A percentile compares a stretch with the other conserved stretches of the same genome.
Conservation (phyloP, 2,329 filamentous ascomycete genomes). For the Neurospora crassa region DNA sequence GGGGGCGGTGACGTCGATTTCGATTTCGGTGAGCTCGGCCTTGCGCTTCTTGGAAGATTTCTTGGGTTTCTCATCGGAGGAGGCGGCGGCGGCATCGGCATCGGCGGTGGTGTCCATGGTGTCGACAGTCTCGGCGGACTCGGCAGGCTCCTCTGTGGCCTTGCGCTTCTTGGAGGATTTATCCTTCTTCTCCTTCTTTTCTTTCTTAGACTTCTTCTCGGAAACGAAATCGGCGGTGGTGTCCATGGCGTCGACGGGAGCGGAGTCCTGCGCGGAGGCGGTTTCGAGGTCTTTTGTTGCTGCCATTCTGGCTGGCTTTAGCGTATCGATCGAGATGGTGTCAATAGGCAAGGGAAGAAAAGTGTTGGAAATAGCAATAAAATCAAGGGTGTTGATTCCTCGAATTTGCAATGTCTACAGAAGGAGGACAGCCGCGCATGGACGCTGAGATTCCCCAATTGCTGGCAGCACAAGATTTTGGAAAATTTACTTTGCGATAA, state of each 20-base stretch:
- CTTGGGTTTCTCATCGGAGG: background rate
- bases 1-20: conserved; percentile 81
- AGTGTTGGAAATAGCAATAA: background rate
- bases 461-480: background rate
- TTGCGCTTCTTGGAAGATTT: conserved; percentile 60
- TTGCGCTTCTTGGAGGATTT: background rate
- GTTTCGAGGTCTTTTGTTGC: conserved; percentile 11
- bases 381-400: background rate
- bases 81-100: background rate
- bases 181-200: background rate
- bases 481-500: conserved; percentile 15
- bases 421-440: background rate
- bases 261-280: background rate
- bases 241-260: background rate
- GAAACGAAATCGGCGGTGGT: conserved; percentile 4
- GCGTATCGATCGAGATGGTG: background rate
- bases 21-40: conserved; percentile 60
- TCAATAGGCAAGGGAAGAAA: background rate
- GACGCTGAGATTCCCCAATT: background rate
- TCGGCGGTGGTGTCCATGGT: background rate
- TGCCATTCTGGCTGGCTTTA: conserved; percentile 5
- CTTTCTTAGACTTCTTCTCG: conserved; percentile 1
- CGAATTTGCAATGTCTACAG: background rate
- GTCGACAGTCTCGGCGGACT: background rate
- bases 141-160: background rate